Percentiles rank a stretch among this genome's conserved stretches.
These are phyloP conservation scores for Pholiota adiposa DNA, from an alignment of 1,284 basidiomycete genomes.

Conservation along the genomic window DNA sequence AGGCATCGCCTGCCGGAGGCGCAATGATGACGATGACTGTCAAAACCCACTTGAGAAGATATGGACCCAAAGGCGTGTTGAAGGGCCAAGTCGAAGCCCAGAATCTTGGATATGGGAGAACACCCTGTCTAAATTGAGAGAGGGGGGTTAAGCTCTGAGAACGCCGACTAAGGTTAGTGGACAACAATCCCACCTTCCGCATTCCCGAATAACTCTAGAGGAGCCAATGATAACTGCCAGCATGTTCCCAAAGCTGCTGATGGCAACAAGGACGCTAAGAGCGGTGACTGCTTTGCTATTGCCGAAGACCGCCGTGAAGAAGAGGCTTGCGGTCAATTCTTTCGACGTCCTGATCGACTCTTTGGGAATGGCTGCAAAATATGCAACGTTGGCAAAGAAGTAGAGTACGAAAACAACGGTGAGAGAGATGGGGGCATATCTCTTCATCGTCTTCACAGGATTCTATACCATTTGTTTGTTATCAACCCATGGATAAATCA, in stretches of 20 bases:
- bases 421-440: constrained; percentile 48
- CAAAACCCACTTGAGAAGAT: constrained; percentile 49
- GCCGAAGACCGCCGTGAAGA: constrained; percentile 57
- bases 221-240: constrained; percentile 45
- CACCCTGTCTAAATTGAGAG: constrained; percentile 34
- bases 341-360: constrained; percentile 45
- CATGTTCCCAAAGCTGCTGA: constrained; percentile 47
- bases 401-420: constrained; percentile 47
- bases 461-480: constrained; percentile 22
- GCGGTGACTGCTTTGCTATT: constrained; percentile 39
- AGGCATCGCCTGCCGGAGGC: constrained; percentile 57
- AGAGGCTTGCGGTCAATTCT: constrained; percentile 51
- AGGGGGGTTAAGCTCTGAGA: background rate
- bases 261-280: constrained; percentile 44
- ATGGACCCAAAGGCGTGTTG: constrained; percentile 49
- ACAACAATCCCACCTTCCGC: constrained; percentile 28
- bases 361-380: constrained; percentile 45
- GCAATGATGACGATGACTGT: constrained; percentile 58
- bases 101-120: constrained; percentile 45
- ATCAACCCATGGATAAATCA: background rate
- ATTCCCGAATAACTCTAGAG: constrained; percentile 50
- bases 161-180: background rate
- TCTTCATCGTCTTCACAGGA: constrained; percentile 46
- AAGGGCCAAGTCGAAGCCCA: constrained; percentile 50
- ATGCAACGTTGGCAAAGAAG: constrained; percentile 52